Conservation (phyloP, 2,329 filamentous ascomycete species). For the Dissoconium aciculare region DNA sequence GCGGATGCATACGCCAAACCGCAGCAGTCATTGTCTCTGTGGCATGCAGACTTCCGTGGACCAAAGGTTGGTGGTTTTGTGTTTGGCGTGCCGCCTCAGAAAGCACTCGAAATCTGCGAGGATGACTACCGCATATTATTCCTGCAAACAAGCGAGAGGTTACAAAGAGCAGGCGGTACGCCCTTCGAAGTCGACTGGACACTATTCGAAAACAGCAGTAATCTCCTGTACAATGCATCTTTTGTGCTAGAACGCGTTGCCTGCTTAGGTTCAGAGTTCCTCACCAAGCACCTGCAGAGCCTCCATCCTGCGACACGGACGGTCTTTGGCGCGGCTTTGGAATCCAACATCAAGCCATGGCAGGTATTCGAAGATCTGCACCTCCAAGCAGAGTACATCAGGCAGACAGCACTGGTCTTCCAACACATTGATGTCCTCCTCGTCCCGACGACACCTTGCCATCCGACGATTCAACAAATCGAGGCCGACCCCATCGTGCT, state of each 20-base stretch:
- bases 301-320: constrained; percentile 37
- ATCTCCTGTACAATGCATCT: constrained; percentile 42
- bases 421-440: constrained; percentile 33
- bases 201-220: constrained; percentile 37
- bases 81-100: constrained; percentile 35
- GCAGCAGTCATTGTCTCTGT: constrained; percentile 20
- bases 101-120: constrained; percentile 30
- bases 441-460: constrained; percentile 37
- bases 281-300: constrained; percentile 23
- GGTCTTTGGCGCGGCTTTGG: constrained; percentile 30
- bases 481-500: constrained; percentile 37
- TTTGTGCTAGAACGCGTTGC: constrained; percentile 43
- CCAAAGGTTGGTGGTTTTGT: constrained; percentile 28
- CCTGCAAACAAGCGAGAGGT: constrained; percentile 25
- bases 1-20: constrained; percentile 39
- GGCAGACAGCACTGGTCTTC: constrained; percentile 30
- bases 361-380: constrained; percentile 37
- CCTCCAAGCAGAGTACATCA: constrained; percentile 30
- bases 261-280: constrained; percentile 27
- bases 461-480: constrained; percentile 39
- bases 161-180: constrained; percentile 29
- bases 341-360: constrained; percentile 28
- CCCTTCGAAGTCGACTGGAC: constrained; percentile 34
- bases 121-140: constrained; percentile 31
- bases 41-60: constrained; percentile 21